Evolutionary conservation across 2,329 filamentous ascomycete genomes (phyloP), one percentile per base, ranked within the genome.

Genomic region (Biscogniauxia mediterranea): DNA sequence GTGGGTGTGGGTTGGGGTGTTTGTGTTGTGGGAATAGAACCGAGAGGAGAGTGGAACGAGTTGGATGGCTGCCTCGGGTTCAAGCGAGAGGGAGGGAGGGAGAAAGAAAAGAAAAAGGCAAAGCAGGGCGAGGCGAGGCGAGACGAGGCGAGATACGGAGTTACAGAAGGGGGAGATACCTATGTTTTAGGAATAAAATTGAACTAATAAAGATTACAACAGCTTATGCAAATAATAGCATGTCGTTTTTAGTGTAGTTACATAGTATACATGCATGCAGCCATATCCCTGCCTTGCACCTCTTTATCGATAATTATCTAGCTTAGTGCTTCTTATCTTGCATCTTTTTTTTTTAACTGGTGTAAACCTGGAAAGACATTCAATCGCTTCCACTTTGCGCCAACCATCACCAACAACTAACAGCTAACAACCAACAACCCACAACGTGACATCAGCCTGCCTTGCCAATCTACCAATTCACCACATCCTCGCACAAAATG

Each of bases 401-500:
- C 28, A 32, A 13, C 17, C 11, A 46, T 46, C 38, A 46, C 6
- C 4, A 42, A 11, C 23, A 23, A 2, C 23, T 23, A 23, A 23
- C 23, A 23, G 5, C 23, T 23, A 23, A 23, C 23, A 23, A 23
- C 23, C 23, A 23, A 23, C 23, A 23, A 23, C 23, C 23, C 23
- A 23, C 23, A 5, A 23, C 42, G 25, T 23, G 50, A 54, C 32
- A 25, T 32, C 26, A 25, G 20, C 13, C 38, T 15, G 15, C 19
- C 21, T 21, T n/a, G 19, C 32, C 50, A 55, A 23, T 1, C 20
- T 13, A 23, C 26, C 28, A 56, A 46, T 26, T 11, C 19, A 17
- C 51, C 17, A n/a, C 38, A 9, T 1, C 17, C 38, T 46, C 38
- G 15, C 38, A 46, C 53, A 46, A 59, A 23, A 90, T 90, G 87